Conservation (phyloP, 306 rosid species). For the Citrullus mucosospermus region DNA sequence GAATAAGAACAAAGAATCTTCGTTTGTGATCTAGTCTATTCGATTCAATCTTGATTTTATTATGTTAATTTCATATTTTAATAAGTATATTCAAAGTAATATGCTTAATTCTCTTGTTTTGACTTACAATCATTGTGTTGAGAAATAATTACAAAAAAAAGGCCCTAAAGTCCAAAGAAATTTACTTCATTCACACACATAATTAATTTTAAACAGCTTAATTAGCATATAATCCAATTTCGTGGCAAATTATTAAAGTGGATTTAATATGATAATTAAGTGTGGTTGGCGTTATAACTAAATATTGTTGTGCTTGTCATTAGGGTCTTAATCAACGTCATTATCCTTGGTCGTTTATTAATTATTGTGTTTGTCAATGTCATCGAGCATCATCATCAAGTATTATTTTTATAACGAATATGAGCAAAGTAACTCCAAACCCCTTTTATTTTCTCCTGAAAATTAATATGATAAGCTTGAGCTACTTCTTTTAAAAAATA, state of each 20-base stretch:
- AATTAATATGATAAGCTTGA: not conserved
- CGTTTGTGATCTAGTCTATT: not conserved
- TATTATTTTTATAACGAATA: not conserved
- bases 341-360: not conserved
- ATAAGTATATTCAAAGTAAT: not conserved
- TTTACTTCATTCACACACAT: not conserved
- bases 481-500: not conserved
- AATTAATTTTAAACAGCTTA: not conserved
- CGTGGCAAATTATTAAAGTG: not conserved
- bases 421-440: not conserved
- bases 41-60: not conserved
- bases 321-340: not conserved
- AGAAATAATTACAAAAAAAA: not conserved
- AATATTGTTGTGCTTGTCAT: not conserved
- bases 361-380: constrained; percentile 8
- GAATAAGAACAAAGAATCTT: not conserved
- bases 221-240: not conserved
- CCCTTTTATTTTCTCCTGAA: not conserved
- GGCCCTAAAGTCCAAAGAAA: not conserved
- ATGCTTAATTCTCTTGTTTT: not conserved
- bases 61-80: not conserved
- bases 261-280: not conserved
- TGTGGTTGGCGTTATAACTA: constrained; percentile 6
- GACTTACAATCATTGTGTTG: not conserved
- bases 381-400: not conserved